Base-by-base conservation (phyloP, 176 grass and related monocot species). In the Aegilops speltoides region DNA sequence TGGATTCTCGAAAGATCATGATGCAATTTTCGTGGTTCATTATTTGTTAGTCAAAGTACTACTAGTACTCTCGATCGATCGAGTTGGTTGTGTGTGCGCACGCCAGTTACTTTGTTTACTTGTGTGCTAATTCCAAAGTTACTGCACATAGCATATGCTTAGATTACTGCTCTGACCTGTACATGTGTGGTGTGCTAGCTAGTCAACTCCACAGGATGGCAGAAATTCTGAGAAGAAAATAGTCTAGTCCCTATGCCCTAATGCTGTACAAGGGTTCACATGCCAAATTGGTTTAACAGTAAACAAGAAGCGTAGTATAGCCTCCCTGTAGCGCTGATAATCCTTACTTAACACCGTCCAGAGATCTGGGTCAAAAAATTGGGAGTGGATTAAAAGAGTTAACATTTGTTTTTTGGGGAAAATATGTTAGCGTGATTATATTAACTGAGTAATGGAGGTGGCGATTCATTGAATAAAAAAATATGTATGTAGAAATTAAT, bases 111-210 rank as follows among this genome's bases (percentile, higher is more conserved):
- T 26, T 81, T 73, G 61, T 61, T 70, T 73, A 65, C 0, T 75
- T 40, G 56, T 66, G 66, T 82, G 15, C n/a, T 66, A 52, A 78
- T 64, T 80, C 76, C 71, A 70, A 70, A 33, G 74, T 70, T 9
- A 29, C 36, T 26, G 29, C 63, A 19, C 73, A 59, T 68, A 36
- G 8, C 45, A 24, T 62, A 71, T 52, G 24, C 63, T 68, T 19
- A 37, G 78, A 67, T 25, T 69, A 59, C 15, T 31, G 32, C 6
- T 57, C 63, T 78, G 46, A 57, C 46, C 68, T 68, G 33, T 64
- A 20, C 3, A 31, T 74, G 15, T 17, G 20, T 46, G 43, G 23
- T 69, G 32, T 68, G 19, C 36, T 28, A 52, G 31, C 52, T 29
- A 56, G 32, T 67, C 46, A 78, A 74, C 54, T 43, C 82, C 37